Conservation (phyloP, 148 eudicot genomes). For the Silene latifolia region DNA sequence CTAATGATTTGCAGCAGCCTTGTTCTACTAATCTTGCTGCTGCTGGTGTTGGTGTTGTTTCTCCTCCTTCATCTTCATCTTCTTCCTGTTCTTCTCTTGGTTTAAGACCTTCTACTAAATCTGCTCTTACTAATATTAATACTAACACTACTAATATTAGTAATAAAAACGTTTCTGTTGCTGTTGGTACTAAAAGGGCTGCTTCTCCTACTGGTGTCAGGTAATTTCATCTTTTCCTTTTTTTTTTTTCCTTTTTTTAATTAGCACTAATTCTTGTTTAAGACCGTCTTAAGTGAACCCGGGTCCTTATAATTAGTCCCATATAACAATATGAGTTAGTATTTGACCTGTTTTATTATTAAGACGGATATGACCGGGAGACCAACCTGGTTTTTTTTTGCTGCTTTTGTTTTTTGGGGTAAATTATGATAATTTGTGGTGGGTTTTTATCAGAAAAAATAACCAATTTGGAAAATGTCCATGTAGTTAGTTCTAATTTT, state of each 20-base stretch:
- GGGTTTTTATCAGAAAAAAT: not conserved
- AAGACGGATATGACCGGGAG: too few relatives aligned
- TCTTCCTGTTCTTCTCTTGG: conserved; percentile 5
- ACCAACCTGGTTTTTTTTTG: too few relatives aligned
- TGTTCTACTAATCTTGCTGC: not conserved
- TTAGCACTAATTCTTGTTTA: not conserved
- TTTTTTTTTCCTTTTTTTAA: not conserved
- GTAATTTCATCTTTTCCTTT: conserved; percentile 15
- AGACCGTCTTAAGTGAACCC: too few relatives aligned
- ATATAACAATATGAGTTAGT: too few relatives aligned
- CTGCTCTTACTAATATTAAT: not conserved
- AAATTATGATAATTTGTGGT: not conserved
- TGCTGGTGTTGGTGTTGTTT: not conserved
- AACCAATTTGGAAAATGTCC: not conserved
- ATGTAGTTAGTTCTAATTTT: not conserved
- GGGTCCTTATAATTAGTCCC: too few relatives aligned
- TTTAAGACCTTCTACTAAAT: not conserved
- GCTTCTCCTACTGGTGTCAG: conserved; percentile 62
- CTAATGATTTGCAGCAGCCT: not conserved
- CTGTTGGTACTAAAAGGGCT: conserved; percentile 62
- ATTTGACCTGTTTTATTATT: too few relatives aligned
- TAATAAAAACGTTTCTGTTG: conserved; percentile 34
- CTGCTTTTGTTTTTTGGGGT: not conserved
- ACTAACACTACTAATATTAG: not conserved
- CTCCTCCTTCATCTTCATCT: not conserved